Evolutionary conservation across 352 stramenopile genomes (phyloP).

Genomic region (Phytophthora nicotianae): DNA sequence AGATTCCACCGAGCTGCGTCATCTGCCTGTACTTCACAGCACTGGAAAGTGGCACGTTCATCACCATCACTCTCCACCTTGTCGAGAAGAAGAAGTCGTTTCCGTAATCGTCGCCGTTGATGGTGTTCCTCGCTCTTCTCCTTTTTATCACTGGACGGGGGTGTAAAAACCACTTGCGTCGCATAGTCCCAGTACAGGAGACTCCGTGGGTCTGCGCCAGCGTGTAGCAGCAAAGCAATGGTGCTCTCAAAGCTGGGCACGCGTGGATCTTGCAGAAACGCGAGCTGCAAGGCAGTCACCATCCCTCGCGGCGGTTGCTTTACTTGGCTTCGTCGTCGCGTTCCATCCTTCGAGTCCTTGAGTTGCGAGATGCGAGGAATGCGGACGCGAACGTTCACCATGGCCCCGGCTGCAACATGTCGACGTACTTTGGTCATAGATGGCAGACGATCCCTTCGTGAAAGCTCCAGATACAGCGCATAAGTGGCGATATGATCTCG

Average conservation of each 20-base stretch:
- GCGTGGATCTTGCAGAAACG: slow-evolving; percentile 41
- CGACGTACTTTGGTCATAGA: slow-evolving; percentile 41
- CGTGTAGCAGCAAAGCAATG: slow-evolving; percentile 47
- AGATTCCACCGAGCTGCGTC: slow-evolving; percentile 64
- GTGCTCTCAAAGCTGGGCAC: slow-evolving; percentile 38
- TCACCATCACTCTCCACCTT: slow-evolving; percentile 32
- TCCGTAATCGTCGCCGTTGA: slow-evolving; percentile 28
- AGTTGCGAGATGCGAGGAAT: slow-evolving; percentile 30
- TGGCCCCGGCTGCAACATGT: slow-evolving; percentile 56
- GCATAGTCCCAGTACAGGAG: slow-evolving; percentile 70
- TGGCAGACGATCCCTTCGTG: slow-evolving; percentile 43
- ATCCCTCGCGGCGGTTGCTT: slow-evolving; percentile 28
- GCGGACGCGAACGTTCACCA: slow-evolving; percentile 52
- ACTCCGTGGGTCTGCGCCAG: slow-evolving; percentile 45
- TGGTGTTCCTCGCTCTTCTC: slow-evolving; percentile 33
- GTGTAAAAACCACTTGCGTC: slow-evolving; percentile 48
- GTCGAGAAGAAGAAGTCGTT: slow-evolving; percentile 38
- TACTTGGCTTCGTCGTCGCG: slow-evolving; percentile 17
- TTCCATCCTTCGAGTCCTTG: slow-evolving; percentile 24
- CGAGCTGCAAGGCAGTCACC: slow-evolving; percentile 59
- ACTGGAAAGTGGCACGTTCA: slow-evolving; percentile 31
- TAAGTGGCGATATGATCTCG: slow-evolving; percentile 62
- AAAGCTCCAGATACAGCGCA: slow-evolving; percentile 51
- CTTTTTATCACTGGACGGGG: slow-evolving; percentile 16
- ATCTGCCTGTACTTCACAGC: slow-evolving; percentile 37